These are phyloP conservation scores for Coccomyxa subellipsoidea DNA, from an alignment of 163 green algal species.

Conservation along the genomic window DNA sequence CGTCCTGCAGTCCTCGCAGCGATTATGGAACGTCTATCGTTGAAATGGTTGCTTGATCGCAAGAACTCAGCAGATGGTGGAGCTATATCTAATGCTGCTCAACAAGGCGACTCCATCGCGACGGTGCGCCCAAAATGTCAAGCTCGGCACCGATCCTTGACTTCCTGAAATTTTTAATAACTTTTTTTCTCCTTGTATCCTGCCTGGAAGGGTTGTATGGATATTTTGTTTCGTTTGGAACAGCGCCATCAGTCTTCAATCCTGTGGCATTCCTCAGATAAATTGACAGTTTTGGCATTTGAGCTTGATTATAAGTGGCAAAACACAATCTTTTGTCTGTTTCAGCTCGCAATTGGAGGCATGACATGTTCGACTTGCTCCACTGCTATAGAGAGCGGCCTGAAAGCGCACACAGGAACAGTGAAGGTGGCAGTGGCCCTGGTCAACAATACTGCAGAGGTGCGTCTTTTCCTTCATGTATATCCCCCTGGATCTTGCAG, in stretches of 20 bases:
- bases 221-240: too few species aligned
- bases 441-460: slow-evolving; percentile 62
- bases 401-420: slow-evolving; percentile 55
- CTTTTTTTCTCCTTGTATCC: background rate
- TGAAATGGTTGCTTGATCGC: background rate
- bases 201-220: too few species aligned
- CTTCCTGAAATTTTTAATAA: background rate
- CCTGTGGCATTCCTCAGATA: too few species aligned
- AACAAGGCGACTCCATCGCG: background rate
- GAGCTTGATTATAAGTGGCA: background rate
- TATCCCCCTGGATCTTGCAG: background rate
- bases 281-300: background rate
- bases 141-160: background rate
- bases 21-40: background rate
- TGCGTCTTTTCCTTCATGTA: slow-evolving; percentile 2
- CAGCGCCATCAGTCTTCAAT: too few species aligned
- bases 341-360: slow-evolving; percentile 41
- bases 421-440: slow-evolving; percentile 57
- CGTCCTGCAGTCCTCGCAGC: background rate
- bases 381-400: slow-evolving; percentile 48
- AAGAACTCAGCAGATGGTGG: background rate
- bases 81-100: background rate
- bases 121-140: background rate
- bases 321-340: too few species aligned
- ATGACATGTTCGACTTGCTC: slow-evolving; percentile 71